These are phyloP conservation scores for Delonix regia DNA, from an alignment of 306 rosid genomes.

Conservation along the genomic window DNA sequence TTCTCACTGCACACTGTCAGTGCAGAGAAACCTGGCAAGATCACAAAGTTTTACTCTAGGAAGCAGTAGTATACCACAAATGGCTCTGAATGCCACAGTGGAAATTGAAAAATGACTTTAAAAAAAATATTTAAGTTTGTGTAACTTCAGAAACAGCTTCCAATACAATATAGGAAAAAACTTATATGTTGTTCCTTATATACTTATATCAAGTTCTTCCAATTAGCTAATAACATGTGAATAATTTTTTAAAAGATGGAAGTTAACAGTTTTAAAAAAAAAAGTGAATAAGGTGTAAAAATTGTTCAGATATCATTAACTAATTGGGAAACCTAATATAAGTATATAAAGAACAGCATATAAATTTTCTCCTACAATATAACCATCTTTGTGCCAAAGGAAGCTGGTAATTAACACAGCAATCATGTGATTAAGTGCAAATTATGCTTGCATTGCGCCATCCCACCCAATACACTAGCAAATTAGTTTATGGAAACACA, in stretches of 20 bases:
- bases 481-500: constrained; percentile 16
- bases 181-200: no score
- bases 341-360: no score
- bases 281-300: no score
- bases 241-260: no score
- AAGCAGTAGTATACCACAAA: constrained; percentile 66
- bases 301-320: no score
- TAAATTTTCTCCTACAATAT: no score
- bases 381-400: not conserved
- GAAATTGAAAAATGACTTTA: constrained; percentile 45
- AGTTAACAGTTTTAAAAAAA: no score
- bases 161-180: constrained; percentile 38
- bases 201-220: no score
- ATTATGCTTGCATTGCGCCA: constrained; percentile 11
- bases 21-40: constrained; percentile 99
- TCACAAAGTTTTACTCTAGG: constrained; percentile 67
- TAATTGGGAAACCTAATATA: no score
- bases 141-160: constrained; percentile 57
- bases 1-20: constrained; percentile 99
- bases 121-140: constrained; percentile 18
- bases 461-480: constrained; percentile 15
- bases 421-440: constrained; percentile 7
- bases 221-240: no score
- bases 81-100: constrained; percentile 77
- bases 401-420: not conserved